Conservation (phyloP, 2,329 filamentous ascomycete species). For the Trichoderma aggressivum region DNA sequence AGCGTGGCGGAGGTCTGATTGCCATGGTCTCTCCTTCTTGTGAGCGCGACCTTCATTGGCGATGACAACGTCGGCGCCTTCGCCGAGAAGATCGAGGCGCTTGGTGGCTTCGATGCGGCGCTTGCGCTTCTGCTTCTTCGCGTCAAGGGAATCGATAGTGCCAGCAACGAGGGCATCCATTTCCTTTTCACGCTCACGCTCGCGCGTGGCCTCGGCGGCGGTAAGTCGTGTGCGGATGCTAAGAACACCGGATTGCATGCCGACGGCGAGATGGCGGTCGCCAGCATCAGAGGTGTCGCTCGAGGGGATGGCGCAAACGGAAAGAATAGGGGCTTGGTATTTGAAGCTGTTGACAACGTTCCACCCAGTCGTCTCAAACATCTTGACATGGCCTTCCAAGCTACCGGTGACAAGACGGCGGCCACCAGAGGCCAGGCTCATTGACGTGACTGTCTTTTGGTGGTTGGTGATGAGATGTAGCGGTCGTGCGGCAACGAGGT, state of each 20-base stretch:
- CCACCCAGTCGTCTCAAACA: constrained; percentile 92
- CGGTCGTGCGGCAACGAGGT: constrained; percentile 86
- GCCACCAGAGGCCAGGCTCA: constrained; percentile 77
- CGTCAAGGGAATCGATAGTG: constrained; percentile 74
- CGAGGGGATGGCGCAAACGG: constrained; percentile 65
- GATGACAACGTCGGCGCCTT: constrained; percentile 84
- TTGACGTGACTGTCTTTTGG: constrained; percentile 92
- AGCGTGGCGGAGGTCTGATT: constrained; percentile 73
- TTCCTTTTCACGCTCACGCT: constrained; percentile 74
- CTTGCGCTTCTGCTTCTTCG: constrained; percentile 67
- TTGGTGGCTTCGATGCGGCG: constrained; percentile 43
- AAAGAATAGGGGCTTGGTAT: constrained; percentile 87
- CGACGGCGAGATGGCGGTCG: constrained; percentile 91
- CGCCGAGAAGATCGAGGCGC: constrained; percentile 75
- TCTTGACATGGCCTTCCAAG: constrained; percentile 93
- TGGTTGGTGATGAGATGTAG: constrained; percentile 87
- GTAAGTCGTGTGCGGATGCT: constrained; percentile 86
- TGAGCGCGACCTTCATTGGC: constrained; percentile 59
- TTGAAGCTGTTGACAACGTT: constrained; percentile 94
- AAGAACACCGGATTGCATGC: constrained; percentile 90
- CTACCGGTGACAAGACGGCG: constrained; percentile 81
- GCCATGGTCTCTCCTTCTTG: constrained; percentile 68
- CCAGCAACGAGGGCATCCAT: constrained; percentile 80
- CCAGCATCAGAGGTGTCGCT: constrained; percentile 48
- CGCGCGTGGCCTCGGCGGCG: constrained; percentile 72